Conservation (phyloP, 176 grass and related monocot species). For the Puccinellia tenuiflora region DNA sequence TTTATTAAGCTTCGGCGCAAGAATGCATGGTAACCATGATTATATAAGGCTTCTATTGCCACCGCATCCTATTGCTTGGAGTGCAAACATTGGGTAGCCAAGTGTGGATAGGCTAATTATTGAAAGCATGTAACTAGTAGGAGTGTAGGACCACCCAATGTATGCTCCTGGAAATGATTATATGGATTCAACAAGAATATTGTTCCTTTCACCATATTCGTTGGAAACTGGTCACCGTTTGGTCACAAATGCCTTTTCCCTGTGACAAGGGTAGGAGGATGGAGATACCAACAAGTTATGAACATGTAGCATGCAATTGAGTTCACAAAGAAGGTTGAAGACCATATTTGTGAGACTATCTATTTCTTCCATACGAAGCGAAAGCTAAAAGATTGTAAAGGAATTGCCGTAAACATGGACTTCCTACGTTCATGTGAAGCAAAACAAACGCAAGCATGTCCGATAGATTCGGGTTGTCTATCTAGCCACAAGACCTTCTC, state of each 20-base stretch:
- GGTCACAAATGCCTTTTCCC: too few relatives aligned
- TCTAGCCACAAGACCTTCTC: too few relatives aligned
- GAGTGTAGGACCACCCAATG: not conserved
- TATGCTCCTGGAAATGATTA: not conserved
- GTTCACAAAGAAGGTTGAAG: too few relatives aligned
- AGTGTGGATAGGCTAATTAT: not conserved
- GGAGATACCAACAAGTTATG: too few relatives aligned
- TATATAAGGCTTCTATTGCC: not conserved
- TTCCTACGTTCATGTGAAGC: too few relatives aligned
- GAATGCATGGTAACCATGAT: too few relatives aligned
- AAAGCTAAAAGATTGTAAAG: not conserved
- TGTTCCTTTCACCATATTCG: not conserved
- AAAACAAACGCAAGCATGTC: too few relatives aligned
- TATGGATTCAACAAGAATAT: not conserved
- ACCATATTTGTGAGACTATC: not conserved
- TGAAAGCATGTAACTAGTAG: not conserved
- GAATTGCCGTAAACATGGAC: too few relatives aligned
- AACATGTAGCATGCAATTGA: too few relatives aligned
- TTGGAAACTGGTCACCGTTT: too few relatives aligned
- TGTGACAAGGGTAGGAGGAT: too few relatives aligned
- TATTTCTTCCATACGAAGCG: not conserved
- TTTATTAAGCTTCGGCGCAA: not conserved
- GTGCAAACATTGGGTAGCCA: not conserved
- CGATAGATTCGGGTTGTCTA: too few relatives aligned
- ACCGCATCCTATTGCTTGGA: not conserved